Conservation (phyloP, 352 stramenopile species). For the Phytophthora citrophthora region DNA sequence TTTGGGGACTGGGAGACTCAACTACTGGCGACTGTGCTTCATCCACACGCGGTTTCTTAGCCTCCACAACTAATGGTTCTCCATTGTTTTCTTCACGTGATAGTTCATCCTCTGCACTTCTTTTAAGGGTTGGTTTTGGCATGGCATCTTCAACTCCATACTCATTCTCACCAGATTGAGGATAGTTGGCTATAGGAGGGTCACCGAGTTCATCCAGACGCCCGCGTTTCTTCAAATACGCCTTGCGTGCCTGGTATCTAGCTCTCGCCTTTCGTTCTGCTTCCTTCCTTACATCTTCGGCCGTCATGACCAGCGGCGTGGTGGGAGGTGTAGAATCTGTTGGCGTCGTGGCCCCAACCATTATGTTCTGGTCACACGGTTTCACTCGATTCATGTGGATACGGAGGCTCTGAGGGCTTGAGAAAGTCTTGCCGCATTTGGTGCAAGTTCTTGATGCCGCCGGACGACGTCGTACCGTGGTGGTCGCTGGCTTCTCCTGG, state of each 20-base stretch:
- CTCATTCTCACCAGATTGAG: background rate
- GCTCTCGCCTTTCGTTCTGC: constrained; percentile 27
- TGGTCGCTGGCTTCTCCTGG: constrained; percentile 21
- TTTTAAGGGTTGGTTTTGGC: constrained; percentile 11
- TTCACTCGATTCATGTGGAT: constrained; percentile 41
- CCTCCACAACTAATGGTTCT: constrained; percentile 5
- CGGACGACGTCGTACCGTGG: constrained; percentile 11
- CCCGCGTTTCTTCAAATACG: constrained; percentile 38
- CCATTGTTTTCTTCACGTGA: background rate
- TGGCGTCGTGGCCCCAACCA: constrained; percentile 7
- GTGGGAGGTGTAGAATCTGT: constrained; percentile 1
- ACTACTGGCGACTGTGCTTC: constrained; percentile 5
- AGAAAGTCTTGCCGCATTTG: constrained; percentile 39
- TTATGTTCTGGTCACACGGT: constrained; percentile 26
- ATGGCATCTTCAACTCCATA: background rate
- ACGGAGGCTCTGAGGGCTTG: constrained; percentile 35
- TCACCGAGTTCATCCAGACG: constrained; percentile 30
- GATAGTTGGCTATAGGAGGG: background rate
- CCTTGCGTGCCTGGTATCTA: constrained; percentile 34
- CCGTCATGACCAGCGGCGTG: constrained; percentile 6
- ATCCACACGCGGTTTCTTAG: constrained; percentile 24
- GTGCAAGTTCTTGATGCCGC: constrained; percentile 24
- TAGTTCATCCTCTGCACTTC: constrained; percentile 6
- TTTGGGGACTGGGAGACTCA: constrained; percentile 4
- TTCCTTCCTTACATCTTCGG: constrained; percentile 27